Evolutionary conservation across 2,329 filamentous ascomycete genomes (phyloP), one percentile per base, ranked within the genome.

Genomic region (Fusarium secorum): DNA sequence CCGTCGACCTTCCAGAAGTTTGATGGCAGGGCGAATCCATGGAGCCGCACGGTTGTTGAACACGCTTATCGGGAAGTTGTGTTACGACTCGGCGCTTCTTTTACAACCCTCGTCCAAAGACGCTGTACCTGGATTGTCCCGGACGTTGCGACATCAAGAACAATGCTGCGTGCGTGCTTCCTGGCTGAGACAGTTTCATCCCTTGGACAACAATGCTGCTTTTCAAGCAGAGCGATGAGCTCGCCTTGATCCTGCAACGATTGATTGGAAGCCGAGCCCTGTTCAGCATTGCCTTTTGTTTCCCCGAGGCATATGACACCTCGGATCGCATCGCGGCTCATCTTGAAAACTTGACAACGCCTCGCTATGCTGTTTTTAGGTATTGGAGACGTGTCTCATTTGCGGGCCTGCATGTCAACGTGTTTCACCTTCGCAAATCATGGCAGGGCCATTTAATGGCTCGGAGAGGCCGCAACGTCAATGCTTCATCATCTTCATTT

Each of bases 1-100:
- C 70, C 46, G 57, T 72, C 62, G 67, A 71, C 66, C 74, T 76
- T 76, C 74, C 70, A 76, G 74, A 76, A 76, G 73, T 70, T 74
- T 74, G 56, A 76, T 74, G 64, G 69, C 69, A 75, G 66, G 72
- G 69, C 68, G 68, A 71, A 71, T 61, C 63, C 64, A 62, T 58
- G 70, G 73, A 76, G 71, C 74, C 69, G 68, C 69, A 75, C 70
- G 68, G 72, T 68, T 74, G 53, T 72, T 67, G 38, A 51, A 54
- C 39, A 62, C 44, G 52, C 38, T 64, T 64, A 64, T 53, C 28
- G 45, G 48, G 32, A 59, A 51, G 54, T 45, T 57, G 66, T 59
- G 41, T 41, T 68, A 49, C 68, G 64, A 54, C 66, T 68, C 66
- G 65, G 65, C 41, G 64, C 36, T 67, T 63, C 49, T 67, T 32